Evolutionary conservation across 257 asterid genomes (phyloP), one percentile per base, ranked within the genome.

Genomic region (Solanum lycopersicoides): DNA sequence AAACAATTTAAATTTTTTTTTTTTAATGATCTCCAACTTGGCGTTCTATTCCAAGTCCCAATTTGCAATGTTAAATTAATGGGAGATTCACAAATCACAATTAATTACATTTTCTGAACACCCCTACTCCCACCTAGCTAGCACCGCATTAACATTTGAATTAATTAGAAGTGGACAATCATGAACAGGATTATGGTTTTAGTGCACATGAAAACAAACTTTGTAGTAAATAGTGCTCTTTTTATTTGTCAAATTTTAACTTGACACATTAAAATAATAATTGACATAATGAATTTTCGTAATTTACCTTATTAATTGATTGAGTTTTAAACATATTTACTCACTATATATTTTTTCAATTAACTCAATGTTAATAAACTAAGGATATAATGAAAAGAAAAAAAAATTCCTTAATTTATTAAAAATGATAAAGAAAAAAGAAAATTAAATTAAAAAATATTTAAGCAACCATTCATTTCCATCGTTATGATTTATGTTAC

Each of bases 331-430:
- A 45, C 1, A 45, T 45, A 45, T 45, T 45, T 45, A 45, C 0
- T 45, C 5, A 45, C 3, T 45, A 13, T 2, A 45, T 13, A 45
- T 45, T 45, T 45, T 45, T 4, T 45, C 1, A 45, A 45, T 45
- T 0, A 45, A 45, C 2, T 45, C 18, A 45, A 45, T 45, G 1
- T 13, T 1, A 45, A 45, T 45, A 45, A 12, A 45, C 12, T 45
- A 2, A 4, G 6, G 0, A 0, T 45, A 12, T 45, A 4, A 45
- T 45, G 0, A 39, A 39, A 39, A 39, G 7, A 11, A 1, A 42
- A 42, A 2, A 42, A 42, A 45, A 12, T 44, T 34, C 37, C 1
- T 12, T 12, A 45, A 45, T 12, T 45, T 12, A 0, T 12, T 0
- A 12, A 45, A 13, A 47, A 13, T 47, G 14, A 47, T 47, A 13